Percentiles rank a stretch among this genome's conserved stretches.
These are phyloP conservation scores for Coemansia sp. DNA, from an alignment of 192 early-diverging fungal genomes.

Conservation along the genomic window DNA sequence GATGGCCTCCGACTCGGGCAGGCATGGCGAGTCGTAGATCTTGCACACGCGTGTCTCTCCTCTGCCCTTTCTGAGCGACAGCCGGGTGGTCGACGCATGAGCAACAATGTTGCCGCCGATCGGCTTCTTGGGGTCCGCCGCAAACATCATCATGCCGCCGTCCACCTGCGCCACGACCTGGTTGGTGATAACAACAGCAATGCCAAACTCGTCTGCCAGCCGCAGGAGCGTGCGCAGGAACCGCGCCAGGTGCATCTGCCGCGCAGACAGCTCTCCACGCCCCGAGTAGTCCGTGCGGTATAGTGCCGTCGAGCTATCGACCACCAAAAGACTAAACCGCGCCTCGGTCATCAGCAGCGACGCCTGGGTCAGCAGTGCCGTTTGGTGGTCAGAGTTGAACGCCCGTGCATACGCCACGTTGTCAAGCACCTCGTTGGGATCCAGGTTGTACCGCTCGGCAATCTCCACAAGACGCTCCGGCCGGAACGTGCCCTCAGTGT, in stretches of 20 bases:
- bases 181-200: slow-evolving; percentile 96
- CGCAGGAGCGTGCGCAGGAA: slow-evolving; percentile 82
- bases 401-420: slow-evolving; percentile 94
- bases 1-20: slow-evolving; percentile 87
- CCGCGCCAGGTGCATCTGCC: slow-evolving; percentile 91
- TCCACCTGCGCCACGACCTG: slow-evolving; percentile 96
- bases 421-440: slow-evolving; percentile 83
- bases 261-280: slow-evolving; percentile 89
- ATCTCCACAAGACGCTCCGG: slow-evolving; percentile 83
- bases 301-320: slow-evolving; percentile 89
- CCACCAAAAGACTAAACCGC: slow-evolving; percentile 79
- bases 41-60: slow-evolving; percentile 93
- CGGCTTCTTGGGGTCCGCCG: slow-evolving; percentile 88
- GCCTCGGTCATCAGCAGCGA: slow-evolving; percentile 88
- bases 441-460: slow-evolving; percentile 78
- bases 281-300: slow-evolving; percentile 98
- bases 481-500: slow-evolving; percentile 96
- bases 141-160: slow-evolving; percentile 84
- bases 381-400: slow-evolving; percentile 96
- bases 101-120: slow-evolving; percentile 99
- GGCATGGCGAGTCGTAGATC: slow-evolving; percentile 93
- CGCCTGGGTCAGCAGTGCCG: slow-evolving; percentile 75
- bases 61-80: slow-evolving; percentile 88
- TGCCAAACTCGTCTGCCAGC: slow-evolving; percentile 96
- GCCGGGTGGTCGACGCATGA: slow-evolving; percentile 92